Evolutionary conservation across 2,329 filamentous ascomycete genomes (phyloP), one percentile per base, ranked within the genome.

Genomic region (Cladosporium sphaerospermum): DNA sequence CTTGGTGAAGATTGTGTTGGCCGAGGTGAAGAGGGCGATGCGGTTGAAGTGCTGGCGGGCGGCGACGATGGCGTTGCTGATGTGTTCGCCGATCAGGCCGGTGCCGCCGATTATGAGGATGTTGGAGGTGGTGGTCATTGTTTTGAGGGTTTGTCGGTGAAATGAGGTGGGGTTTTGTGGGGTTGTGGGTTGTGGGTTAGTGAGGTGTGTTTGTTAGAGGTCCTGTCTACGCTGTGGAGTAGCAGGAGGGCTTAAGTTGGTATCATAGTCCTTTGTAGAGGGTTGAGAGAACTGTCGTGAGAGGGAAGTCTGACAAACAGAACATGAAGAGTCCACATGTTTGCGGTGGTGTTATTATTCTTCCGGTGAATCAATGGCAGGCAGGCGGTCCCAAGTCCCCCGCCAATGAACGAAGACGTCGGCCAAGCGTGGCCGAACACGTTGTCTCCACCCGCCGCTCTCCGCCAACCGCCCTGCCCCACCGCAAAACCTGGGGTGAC

Each of bases 11-110:
- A 74, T 68, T 0, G 78, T 81, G 45, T 68, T 69, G 9, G 71
- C 60, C 5, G 80, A 83, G 1, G 82, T 85, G 65, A 73, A 82
- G 45, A 85, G 73, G 5, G 71, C 76, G 43, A 85, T 69, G 43
- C 72, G 73, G 51, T 69, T 65, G 62, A 82, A 81, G 3, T 71
- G 68, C 1, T 65, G 57, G 49, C 75, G 73, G 7, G 69, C 69
- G 16, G 68, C 60, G 39, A 80, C 61, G 37, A 82, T 72, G n/a
- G 77, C 73, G 10, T 71, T 59, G 3, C 73, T 69, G 59, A 83
- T 81, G 62, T 74, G 75, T 6, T 67, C 67, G 19, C 78, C 78
- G 40, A 81, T 80, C 3, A 73, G 63, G 19, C 77, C 77, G 1
- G 78, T 81, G 9, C 74, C 75, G 16, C 79, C 78, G 57, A 81